A percentile compares a stretch with the other conserved stretches of the same genome.
Evolutionary conservation across 1,284 basidiomycete species (phyloP).

Genomic region (Singerocomus rubriflavus): DNA sequence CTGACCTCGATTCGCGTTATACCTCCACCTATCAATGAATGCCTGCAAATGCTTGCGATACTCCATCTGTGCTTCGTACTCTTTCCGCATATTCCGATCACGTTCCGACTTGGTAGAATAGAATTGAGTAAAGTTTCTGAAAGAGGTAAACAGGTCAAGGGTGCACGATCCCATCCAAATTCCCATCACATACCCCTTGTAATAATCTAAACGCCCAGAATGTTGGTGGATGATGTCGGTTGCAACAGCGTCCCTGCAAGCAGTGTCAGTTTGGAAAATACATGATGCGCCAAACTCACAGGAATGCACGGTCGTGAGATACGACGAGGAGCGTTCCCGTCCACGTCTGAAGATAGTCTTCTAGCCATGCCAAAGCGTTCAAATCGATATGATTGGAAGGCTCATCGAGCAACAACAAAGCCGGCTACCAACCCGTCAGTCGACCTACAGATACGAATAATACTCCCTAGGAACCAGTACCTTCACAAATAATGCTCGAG

Average conservation of each 20-base stretch:
- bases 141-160: constrained; percentile 14
- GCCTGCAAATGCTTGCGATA: constrained; percentile 96
- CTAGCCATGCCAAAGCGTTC: constrained; percentile 82
- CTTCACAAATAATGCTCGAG: constrained; percentile 93
- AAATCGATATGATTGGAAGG: constrained; percentile 97
- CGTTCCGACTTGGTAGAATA: constrained; percentile 98
- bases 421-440: constrained; percentile 43
- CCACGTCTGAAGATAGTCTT: constrained; percentile 99
- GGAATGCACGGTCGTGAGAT: constrained; percentile 98
- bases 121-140: constrained; percentile 97
- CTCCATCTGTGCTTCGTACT: constrained; percentile 94
- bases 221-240: constrained; percentile 98
- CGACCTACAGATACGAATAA: neutral
- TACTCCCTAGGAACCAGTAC: constrained; percentile 36
- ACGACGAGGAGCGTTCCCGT: constrained; percentile 92
- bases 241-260: constrained; percentile 80
- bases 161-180: neutral
- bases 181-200: constrained; percentile 63
- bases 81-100: constrained; percentile 86
- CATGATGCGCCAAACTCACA: constrained; percentile 45
- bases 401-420: constrained; percentile 87
- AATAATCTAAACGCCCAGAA: constrained; percentile 91
- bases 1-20: constrained; percentile 84
- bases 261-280: neutral
- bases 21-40: constrained; percentile 96